phyloP scores from a whole-genome alignment of 768 basidiomycete species.

The Termitomyces sp. region DNA sequence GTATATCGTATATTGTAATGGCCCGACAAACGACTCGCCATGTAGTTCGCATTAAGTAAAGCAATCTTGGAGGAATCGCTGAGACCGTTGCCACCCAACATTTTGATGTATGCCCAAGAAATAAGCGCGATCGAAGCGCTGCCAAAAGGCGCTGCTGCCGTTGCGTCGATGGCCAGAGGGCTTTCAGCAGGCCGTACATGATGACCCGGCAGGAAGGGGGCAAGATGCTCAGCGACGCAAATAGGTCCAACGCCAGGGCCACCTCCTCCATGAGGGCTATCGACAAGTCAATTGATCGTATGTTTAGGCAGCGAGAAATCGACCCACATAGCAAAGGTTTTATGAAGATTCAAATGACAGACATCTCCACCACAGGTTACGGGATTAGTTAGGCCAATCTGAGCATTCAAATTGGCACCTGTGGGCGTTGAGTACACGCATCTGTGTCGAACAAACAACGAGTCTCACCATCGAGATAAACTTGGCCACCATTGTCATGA shows the following conservation, averaged over 20 bases:
- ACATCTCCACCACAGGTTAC: constrained; percentile 97
- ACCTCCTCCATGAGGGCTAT: constrained; percentile 92
- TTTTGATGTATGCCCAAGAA: constrained; percentile 99
- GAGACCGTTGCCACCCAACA: constrained; percentile 95
- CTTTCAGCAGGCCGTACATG: constrained; percentile 65
- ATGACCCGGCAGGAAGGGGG: constrained; percentile 91
- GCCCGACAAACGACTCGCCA: constrained; percentile 79
- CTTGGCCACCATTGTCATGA: constrained; percentile 93
- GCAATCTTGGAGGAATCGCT: constrained; percentile 82
- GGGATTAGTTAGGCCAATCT: constrained; percentile 88
- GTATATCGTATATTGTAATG: constrained; percentile 87
- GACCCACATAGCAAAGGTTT: constrained; percentile 90
- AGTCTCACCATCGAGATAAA: constrained; percentile 81
- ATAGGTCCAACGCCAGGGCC: constrained; percentile 97
- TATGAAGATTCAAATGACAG: constrained; percentile 97
- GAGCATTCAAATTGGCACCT: constrained; percentile 92
- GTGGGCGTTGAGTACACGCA: not conserved
- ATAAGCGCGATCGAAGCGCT: constrained; percentile 94
- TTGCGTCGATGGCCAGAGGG: constrained; percentile 73
- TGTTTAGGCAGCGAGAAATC: not conserved
- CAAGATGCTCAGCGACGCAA: constrained; percentile 88
- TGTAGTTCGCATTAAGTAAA: constrained; percentile 95
- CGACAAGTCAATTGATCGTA: not conserved
- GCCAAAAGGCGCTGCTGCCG: constrained; percentile 90
- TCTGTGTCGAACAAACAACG: not conserved